Conservation (phyloP, 1,284 basidiomycete genomes). For the Cutaneotrichosporon cavernicola region DNA sequence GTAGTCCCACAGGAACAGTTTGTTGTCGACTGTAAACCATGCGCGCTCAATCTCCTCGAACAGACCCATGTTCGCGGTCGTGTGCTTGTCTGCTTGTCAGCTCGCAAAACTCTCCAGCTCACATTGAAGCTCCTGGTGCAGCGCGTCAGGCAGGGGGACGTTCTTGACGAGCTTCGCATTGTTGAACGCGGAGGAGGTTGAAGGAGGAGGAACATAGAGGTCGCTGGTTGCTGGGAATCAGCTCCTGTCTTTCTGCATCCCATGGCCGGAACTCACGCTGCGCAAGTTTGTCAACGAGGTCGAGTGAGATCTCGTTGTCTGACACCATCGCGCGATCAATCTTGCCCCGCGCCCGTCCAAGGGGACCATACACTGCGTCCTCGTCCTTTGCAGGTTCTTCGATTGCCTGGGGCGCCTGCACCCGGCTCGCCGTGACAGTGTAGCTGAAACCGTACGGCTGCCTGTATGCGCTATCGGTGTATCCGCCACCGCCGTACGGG, state of each 20-base stretch:
- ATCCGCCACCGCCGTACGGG: neutral
- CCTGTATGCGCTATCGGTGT: neutral
- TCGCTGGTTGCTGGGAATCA: conserved; percentile 23
- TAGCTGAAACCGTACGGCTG: conserved; percentile 9
- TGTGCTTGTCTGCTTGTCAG: conserved; percentile 37
- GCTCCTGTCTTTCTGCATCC: neutral
- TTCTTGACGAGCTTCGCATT: conserved; percentile 30
- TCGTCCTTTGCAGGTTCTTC: conserved; percentile 42
- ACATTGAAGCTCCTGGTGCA: conserved; percentile 48
- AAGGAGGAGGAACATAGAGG: conserved; percentile 28
- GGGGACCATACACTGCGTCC: conserved; percentile 45
- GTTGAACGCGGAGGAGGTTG: conserved; percentile 26
- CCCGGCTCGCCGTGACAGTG: conserved; percentile 4
- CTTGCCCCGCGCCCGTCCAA: conserved; percentile 40
- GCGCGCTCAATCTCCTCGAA: conserved; percentile 91
- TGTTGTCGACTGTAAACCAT: conserved; percentile 94
- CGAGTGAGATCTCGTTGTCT: conserved; percentile 46
- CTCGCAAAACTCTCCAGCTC: conserved; percentile 16
- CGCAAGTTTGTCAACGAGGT: conserved; percentile 32
- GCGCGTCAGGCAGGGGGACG: conserved; percentile 46
- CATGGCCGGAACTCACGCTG: conserved; percentile 25
- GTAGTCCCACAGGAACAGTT: conserved; percentile 96
- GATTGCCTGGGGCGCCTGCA: conserved; percentile 36
- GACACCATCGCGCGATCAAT: conserved; percentile 37
- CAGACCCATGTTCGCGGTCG: conserved; percentile 68